phyloP scores from a whole-genome alignment of 257 asterid species.

The Echium plantagineum region DNA sequence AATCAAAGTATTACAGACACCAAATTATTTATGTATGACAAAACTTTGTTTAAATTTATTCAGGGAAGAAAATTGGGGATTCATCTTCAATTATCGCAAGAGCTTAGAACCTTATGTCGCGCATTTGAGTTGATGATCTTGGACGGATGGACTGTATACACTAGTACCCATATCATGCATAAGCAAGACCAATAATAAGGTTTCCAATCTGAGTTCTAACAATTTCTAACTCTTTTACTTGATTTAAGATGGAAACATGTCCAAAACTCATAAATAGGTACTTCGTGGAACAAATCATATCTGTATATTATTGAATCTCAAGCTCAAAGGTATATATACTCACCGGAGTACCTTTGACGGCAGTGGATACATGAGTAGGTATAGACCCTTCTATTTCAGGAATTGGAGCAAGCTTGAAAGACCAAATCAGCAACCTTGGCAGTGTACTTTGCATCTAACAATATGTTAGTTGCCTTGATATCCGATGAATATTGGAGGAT shows the following conservation, averaged over 20 bases:
- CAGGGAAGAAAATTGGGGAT: not conserved
- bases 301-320: not conserved
- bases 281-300: not conserved
- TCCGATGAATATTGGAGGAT: conserved; percentile 99
- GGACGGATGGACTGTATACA: too few relatives aligned
- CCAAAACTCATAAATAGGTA: not conserved
- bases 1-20: not conserved
- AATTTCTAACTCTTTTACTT: too few relatives aligned
- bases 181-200: too few relatives aligned
- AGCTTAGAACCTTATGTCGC: too few relatives aligned
- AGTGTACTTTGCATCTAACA: conserved; percentile 56
- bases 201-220: too few relatives aligned
- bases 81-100: too few relatives aligned
- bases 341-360: conserved; percentile 97
- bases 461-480: conserved; percentile 85
- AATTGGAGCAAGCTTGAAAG: conserved; percentile 80
- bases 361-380: conserved; percentile 82
- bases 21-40: not conserved
- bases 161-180: too few relatives aligned
- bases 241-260: too few relatives aligned
- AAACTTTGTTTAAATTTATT: not conserved
- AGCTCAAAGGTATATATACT: conserved; percentile 15
- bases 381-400: conserved; percentile 69
- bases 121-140: too few relatives aligned
- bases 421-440: conserved; percentile 97